Conservation (phyloP, 177 flowering plant genomes). For the Vitis hybrid region DNA sequence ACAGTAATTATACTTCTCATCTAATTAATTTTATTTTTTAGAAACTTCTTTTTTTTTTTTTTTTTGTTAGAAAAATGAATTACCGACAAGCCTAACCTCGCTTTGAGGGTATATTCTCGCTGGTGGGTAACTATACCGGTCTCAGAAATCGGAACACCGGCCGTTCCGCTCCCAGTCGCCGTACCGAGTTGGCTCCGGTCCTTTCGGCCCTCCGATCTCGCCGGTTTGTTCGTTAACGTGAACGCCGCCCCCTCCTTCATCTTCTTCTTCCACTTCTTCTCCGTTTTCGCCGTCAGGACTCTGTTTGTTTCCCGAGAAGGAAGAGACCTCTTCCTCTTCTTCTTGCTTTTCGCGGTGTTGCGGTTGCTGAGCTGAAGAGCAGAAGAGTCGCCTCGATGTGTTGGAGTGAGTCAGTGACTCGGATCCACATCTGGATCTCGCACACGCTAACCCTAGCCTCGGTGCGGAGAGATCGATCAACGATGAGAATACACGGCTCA, state of each 20-base stretch:
- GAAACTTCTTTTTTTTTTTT: too few relatives aligned
- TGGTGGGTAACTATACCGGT: too few relatives aligned
- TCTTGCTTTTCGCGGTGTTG: not conserved
- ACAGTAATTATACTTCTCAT: too few relatives aligned
- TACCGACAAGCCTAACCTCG: too few relatives aligned
- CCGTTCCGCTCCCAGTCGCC: slow-evolving; percentile 73
- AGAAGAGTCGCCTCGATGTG: slow-evolving; percentile 28
- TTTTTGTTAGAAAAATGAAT: too few relatives aligned
- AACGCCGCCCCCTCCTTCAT: slow-evolving; percentile 20
- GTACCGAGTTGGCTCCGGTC: slow-evolving; percentile 83
- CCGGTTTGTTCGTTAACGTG: slow-evolving; percentile 55
- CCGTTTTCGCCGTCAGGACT: not conserved
- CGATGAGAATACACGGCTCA: slow-evolving; percentile 30
- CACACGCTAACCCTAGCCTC: slow-evolving; percentile 5
- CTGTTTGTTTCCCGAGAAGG: slow-evolving; percentile 5
- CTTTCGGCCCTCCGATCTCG: slow-evolving; percentile 86
- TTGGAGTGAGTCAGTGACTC: slow-evolving; percentile 1
- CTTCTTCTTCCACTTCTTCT: slow-evolving; percentile 4
- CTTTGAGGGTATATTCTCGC: too few relatives aligned
- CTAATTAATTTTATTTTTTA: too few relatives aligned
- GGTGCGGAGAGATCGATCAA: slow-evolving; percentile 13
- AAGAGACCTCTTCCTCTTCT: not conserved
- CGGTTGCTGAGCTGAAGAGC: slow-evolving; percentile 21
- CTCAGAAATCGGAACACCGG: slow-evolving; percentile 60
- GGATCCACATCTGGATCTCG: slow-evolving; percentile 4